phyloP scores from a whole-genome alignment of 306 rosid genomes.

The Rosa multiflora region DNA sequence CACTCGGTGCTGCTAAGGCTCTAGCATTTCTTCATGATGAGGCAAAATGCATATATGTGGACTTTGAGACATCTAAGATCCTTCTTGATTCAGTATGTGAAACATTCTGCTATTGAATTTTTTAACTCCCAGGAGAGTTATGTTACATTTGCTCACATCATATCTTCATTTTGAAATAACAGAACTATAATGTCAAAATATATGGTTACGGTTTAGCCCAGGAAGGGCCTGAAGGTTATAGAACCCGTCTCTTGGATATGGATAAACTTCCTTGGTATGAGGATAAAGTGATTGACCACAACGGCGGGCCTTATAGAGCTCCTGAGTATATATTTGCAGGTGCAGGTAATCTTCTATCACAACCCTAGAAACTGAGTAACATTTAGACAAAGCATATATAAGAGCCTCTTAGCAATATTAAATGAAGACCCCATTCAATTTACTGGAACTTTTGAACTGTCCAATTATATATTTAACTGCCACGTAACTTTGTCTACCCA shows the following conservation, averaged over 20 bases:
- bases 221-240: constrained; percentile 74
- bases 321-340: not conserved
- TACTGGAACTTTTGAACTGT: no score
- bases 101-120: constrained; percentile 10
- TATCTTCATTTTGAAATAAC: constrained; percentile 25
- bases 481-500: no score
- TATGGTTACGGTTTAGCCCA: constrained; percentile 93
- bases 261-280: not conserved
- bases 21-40: constrained; percentile 88
- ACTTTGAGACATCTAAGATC: constrained; percentile 75
- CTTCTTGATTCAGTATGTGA: constrained; percentile 67
- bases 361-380: not conserved
- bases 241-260: constrained; percentile 52
- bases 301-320: not conserved
- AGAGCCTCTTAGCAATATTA: no score
- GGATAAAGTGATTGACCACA: not conserved
- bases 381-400: no score
- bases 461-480: no score
- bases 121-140: not conserved
- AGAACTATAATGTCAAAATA: constrained; percentile 74
- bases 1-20: constrained; percentile 88
- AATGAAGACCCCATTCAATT: no score
- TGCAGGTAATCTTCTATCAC: not conserved
- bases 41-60: constrained; percentile 85
- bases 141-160: constrained; percentile 18